A percentile compares a stretch with the other conserved stretches of the same genome.
phyloP scores from a whole-genome alignment of 352 stramenopile genomes.

The Pythium sukuiense region DNA sequence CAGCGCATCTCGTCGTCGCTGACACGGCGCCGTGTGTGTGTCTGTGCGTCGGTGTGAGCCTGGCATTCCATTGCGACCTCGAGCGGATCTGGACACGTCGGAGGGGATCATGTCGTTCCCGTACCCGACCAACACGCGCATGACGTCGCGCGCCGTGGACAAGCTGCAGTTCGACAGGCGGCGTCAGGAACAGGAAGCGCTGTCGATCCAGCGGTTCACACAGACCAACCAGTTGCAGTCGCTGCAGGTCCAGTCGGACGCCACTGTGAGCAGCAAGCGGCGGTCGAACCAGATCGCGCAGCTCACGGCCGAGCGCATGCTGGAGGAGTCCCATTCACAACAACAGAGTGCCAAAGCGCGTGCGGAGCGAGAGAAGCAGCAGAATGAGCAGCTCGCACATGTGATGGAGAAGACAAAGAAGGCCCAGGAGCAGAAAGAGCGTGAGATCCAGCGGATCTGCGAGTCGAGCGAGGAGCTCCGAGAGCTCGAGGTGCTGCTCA shows the following conservation, averaged over 20 bases:
- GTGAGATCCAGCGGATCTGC: slow-evolving; percentile 91
- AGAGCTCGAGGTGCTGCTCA: slow-evolving; percentile 87
- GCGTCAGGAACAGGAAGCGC: slow-evolving; percentile 57
- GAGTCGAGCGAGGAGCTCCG: slow-evolving; percentile 89
- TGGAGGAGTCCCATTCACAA: slow-evolving; percentile 48
- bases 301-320: slow-evolving; percentile 66
- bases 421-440: slow-evolving; percentile 66
- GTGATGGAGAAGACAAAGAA: slow-evolving; percentile 69
- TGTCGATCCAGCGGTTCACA: slow-evolving; percentile 55
- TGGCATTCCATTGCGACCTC: slow-evolving; percentile 3
- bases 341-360: slow-evolving; percentile 29
- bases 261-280: slow-evolving; percentile 43
- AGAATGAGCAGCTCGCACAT: slow-evolving; percentile 73
- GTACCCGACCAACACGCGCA: slow-evolving; percentile 54
- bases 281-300: slow-evolving; percentile 62
- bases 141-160: slow-evolving; percentile 63
- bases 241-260: slow-evolving; percentile 64
- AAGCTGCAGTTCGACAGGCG: slow-evolving; percentile 61
- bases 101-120: slow-evolving; percentile 46
- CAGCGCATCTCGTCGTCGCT: neutral
- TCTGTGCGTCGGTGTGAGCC: neutral
- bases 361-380: slow-evolving; percentile 43
- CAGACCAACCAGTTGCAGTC: slow-evolving; percentile 58
- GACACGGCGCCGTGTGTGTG: neutral
- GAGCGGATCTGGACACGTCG: neutral